These are phyloP conservation scores for Macroventuria anomochaeta DNA, from an alignment of 2,329 filamentous ascomycete species.

Conservation along the genomic window DNA sequence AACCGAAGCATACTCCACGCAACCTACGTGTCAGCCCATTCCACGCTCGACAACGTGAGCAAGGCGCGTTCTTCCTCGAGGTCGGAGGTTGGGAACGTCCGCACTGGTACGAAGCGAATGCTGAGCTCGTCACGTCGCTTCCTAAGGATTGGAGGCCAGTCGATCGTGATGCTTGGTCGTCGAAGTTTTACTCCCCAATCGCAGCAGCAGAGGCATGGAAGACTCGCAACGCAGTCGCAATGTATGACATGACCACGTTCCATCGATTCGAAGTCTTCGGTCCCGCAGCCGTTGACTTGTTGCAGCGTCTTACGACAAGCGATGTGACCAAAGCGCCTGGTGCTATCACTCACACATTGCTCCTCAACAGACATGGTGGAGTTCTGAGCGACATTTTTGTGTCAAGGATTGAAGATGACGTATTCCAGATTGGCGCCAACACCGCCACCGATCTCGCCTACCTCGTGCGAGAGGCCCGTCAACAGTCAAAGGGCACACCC, in stretches of 20 bases:
- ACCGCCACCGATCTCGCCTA: conserved; percentile 62
- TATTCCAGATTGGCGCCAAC: conserved; percentile 65
- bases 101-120: conserved; percentile 67
- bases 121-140: conserved; percentile 57
- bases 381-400: conserved; percentile 66
- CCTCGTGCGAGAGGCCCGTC: conserved; percentile 60
- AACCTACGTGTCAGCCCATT: conserved; percentile 67
- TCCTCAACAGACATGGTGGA: conserved; percentile 61
- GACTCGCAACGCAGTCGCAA: conserved; percentile 65
- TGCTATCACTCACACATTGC: conserved; percentile 62
- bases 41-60: conserved; percentile 59
- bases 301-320: conserved; percentile 61
- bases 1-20: conserved; percentile 63
- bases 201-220: conserved; percentile 69
- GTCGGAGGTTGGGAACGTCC: conserved; percentile 67
- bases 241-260: conserved; percentile 69
- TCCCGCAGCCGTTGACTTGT: conserved; percentile 61
- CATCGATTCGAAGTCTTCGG: conserved; percentile 65
- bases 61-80: conserved; percentile 67
- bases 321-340: conserved; percentile 58
- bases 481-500: conserved; percentile 53
- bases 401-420: conserved; percentile 57
- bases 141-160: conserved; percentile 62
- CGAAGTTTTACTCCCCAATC: conserved; percentile 64
- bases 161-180: conserved; percentile 65